A percentile compares a stretch with the other conserved stretches of the same genome.
These are phyloP conservation scores for Verbascum thapsus DNA, from an alignment of 257 asterid genomes.

Conservation along the genomic window DNA sequence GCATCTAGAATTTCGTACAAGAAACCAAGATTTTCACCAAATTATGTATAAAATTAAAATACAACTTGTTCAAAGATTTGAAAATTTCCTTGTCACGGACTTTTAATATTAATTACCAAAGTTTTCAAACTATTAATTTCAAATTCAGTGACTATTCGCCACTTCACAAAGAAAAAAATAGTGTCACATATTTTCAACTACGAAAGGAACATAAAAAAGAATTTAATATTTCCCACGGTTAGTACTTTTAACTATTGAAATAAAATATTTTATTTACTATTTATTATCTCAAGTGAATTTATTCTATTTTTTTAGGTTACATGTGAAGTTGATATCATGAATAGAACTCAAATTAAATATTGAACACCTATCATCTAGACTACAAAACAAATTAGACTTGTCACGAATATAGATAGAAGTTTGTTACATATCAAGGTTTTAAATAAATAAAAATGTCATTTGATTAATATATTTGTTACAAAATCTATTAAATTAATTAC, in stretches of 20 bases:
- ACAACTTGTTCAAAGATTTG: conserved; percentile 15
- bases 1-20: conserved; percentile 20
- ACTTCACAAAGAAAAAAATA: conserved; percentile 27
- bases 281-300: too few species aligned
- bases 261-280: too few species aligned
- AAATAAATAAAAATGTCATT: conserved; percentile 12
- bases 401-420: neutral
- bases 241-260: conserved; percentile 19
- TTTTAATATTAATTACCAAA: conserved; percentile 25
- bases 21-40: conserved; percentile 22
- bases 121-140: conserved; percentile 23
- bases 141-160: conserved; percentile 41
- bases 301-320: too few species aligned
- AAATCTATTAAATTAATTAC: neutral
- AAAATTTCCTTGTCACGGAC: neutral
- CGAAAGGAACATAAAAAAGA: conserved; percentile 14
- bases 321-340: too few species aligned
- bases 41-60: neutral
- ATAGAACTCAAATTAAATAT: too few species aligned
- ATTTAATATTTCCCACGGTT: conserved; percentile 24
- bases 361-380: too few species aligned
- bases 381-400: neutral
- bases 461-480: neutral
- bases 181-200: conserved; percentile 24
- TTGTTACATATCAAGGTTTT: neutral